A percentile compares a stretch with the other conserved stretches of the same genome.
Evolutionary conservation across 2,329 filamentous ascomycete species (phyloP).

Genomic region (Fusarium haematococcum): DNA sequence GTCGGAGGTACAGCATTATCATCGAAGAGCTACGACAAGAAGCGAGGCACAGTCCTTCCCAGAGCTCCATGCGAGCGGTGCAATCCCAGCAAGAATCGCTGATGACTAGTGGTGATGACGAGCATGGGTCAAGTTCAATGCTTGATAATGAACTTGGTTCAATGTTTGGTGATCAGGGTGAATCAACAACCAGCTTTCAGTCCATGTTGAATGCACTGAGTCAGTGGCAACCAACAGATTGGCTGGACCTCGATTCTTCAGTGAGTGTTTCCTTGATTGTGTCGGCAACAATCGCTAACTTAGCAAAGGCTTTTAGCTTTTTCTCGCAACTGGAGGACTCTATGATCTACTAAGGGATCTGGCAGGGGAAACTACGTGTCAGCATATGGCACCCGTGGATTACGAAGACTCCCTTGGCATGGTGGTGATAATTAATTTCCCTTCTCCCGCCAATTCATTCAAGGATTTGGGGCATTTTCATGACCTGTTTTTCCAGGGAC

Average conservation of each 20-base stretch:
- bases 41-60: conserved; percentile 8
- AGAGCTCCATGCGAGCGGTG: not conserved
- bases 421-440: not conserved
- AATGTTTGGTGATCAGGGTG: not conserved
- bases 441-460: not conserved
- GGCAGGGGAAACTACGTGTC: not conserved
- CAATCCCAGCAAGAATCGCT: not conserved
- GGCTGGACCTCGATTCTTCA: conserved; percentile 1
- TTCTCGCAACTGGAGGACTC: conserved; percentile 2
- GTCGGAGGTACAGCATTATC: conserved; percentile 62
- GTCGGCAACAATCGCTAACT: not conserved
- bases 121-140: not conserved
- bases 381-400: not conserved
- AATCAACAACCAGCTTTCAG: not conserved
- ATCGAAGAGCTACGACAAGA: conserved; percentile 60
- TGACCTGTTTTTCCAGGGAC: too few species aligned
- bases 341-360: not conserved
- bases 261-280: not conserved
- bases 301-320: not conserved
- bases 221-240: conserved; percentile 8
- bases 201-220: conserved; percentile 5
- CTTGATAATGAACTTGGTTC: not conserved
- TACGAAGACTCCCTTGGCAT: not conserved
- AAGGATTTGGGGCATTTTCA: not conserved
- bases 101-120: not conserved